Base-by-base conservation (phyloP, 2,329 filamentous ascomycete genomes). In the Pestalotiopsis sp. region DNA sequence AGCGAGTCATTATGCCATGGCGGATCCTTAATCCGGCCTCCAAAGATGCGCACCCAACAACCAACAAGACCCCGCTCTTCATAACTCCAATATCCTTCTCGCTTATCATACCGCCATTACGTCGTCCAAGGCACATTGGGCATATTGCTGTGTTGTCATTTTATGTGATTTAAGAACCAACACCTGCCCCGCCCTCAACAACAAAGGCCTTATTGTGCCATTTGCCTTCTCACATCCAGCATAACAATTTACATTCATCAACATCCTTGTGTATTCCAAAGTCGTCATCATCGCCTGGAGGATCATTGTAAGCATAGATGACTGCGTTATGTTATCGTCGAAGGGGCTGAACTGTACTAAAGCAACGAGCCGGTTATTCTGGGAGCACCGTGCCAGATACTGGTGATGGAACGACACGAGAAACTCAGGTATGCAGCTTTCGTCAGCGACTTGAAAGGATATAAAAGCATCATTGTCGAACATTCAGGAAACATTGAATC, bases 351-450 rank as follows among this genome's bases (percentile, higher is more conserved):
- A 60, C 57, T 31, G 20, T 60, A 4, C 23, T 60, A 31, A 6
- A 60, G 20, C 57, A 60, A 60, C 57, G 57, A 60, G 57, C 57
- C 57, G 14, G 20, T 31, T 62, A 62, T 62, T 62, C 59, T 62
- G 31, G 23, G 23, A 62, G 31, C 31, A 62, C 17, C 31, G 59
- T 62, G 17, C 31, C 59, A 62, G 14, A 20, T 39, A 36, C 59
- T 62, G 9, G 59, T 62, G 31, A 62, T 62, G 59, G 59, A 62
- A 23, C 2, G 4, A 59, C 57, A 59, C 57, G 13, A 23, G 13
- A 20, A 59, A 59, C 57, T 23, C 57, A 59, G 17, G 57, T 59
- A 27, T 23, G 57, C 57, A 59, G 25, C 57, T 23, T 17, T 20
- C 25, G 13, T 14, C 57, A 59, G 20, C 25, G 13, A 59, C 5